Percentiles rank a stretch among this genome's conserved stretches.
phyloP scores from a whole-genome alignment of 148 eudicot genomes.

The Rhododendron griersonianum region DNA sequence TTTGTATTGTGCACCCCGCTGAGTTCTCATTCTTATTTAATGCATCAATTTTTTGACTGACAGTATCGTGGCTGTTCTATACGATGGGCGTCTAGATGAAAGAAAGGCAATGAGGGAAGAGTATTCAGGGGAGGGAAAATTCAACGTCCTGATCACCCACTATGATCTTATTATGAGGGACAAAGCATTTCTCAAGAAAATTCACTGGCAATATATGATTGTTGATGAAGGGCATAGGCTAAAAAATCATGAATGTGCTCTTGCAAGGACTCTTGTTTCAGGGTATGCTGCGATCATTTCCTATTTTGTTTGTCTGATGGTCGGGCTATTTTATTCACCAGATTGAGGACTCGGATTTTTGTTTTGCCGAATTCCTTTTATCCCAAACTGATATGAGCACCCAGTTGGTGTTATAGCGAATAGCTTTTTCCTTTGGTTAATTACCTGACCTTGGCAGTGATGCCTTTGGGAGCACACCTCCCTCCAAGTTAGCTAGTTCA shows the following conservation, averaged over 20 bases:
- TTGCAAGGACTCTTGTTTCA: constrained; percentile 79
- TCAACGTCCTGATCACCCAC: constrained; percentile 85
- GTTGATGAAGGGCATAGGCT: constrained; percentile 98
- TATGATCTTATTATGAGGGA: constrained; percentile 98
- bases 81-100: constrained; percentile 80
- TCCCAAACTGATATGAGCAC: neutral
- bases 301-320: neutral
- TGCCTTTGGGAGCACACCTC: neutral
- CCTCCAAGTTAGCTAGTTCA: neutral
- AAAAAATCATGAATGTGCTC: constrained; percentile 89
- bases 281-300: constrained; percentile 48
- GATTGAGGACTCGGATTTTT: neutral
- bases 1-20: neutral
- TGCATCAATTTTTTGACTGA: constrained; percentile 9
- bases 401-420: neutral
- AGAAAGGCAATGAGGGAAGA: constrained; percentile 90
- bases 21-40: neutral
- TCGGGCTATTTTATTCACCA: neutral
- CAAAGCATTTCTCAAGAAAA: constrained; percentile 82
- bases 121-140: constrained; percentile 79
- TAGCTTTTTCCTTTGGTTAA: neutral
- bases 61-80: constrained; percentile 81
- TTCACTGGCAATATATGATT: constrained; percentile 90
- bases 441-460: neutral
- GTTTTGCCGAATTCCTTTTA: neutral